Base-by-base conservation (phyloP, 2,329 filamentous ascomycete genomes). In the Chaetomiaceae sp. region DNA sequence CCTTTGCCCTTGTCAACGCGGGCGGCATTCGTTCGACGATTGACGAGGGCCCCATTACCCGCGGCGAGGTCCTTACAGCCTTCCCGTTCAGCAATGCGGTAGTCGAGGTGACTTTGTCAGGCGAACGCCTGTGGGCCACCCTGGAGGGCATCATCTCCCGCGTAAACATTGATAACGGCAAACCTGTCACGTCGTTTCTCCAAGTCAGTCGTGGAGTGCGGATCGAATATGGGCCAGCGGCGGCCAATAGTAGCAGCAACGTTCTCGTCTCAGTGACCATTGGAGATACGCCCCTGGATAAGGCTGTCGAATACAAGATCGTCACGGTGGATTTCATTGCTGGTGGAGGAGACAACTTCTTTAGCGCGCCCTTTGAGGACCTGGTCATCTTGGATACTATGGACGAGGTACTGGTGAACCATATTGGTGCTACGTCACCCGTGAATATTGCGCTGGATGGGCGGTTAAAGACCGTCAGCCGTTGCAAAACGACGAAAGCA, bases 61-160 rank as follows among this genome's bases (percentile, higher is more conserved):
- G 81, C 32, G 82, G 82, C 48, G 76, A 84, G 55, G 78, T 86
- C 5, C 70, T 85, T 2, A 85, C 80, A 0, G 75, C 80, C 0
- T 86, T 86, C 67, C 83, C 83, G 34, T 86, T 86, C 58, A 79
- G 80, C 50, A 86, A 86, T 66, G 73, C 81, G 40, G 73, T 86
- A 18, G 81, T 84, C 8, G 79, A 85, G 61, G 66, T 85, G 14
- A 68, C 64, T 0, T 73, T 79, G 56, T 69, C 70, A 0, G 83
- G 83, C 16, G 68, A 75, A 8, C 72, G 78, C 38, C 64, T 86
- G 4, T 80, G 78, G 74, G 70, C 74, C 37, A 71, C 80, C 5
- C 71, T 87, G 29, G 81, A 86, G 62, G 83, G 82, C 4, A 74
- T 79, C 53, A 73, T 85, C 3, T 74, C 76, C 4, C 69, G 68